Base-by-base conservation (phyloP, 2,329 filamentous ascomycete genomes). In the Diaporthe sp. region DNA sequence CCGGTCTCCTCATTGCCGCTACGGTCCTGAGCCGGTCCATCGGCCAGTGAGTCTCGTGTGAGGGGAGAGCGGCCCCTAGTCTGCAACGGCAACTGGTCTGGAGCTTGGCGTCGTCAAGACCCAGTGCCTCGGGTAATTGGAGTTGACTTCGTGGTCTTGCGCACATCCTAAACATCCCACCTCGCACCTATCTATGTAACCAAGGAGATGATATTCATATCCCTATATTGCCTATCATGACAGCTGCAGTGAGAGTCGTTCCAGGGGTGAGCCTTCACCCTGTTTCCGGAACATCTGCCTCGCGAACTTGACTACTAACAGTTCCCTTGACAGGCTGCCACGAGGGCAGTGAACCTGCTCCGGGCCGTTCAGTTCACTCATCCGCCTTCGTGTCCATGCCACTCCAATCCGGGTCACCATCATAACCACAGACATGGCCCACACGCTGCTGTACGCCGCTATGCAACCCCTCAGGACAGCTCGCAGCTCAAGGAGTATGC, bases 351-450 rank as follows among this genome's bases (percentile, higher is more conserved):
- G 75, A 94, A 89, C 79, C 89, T 96, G 68, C 92, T 98, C 68
- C 93, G 94, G 73, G 96, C 96, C n/a, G 92, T 99, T 73, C 96
- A 98, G 84, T 97, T 93, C 83, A 94, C 93, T 1, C 96, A 97
- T 82, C 95, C 95, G 75, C 95, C 95, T 8, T 92, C 90, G 72
- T 98, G 96, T 82, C 97, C 97, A 1, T 98, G 97, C 84, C 97
- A 99, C 83, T 94, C 94, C 58, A 98, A 98, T 80, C 95, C 95
- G 15, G 90, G 90, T 71, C 92, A 96, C 82, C 94, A 96, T 79
- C 92, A 96, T 83, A 88, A 88, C 79, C 89, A 90, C 85, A 88
- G 88, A 55, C 85, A 90, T 15, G 69, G 73, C 4, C 57, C 39
- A 34, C 69, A 75, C 22, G n/a, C 73, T 42, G 75, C 69, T 22